Conservation (phyloP, 306 rosid species). For the Casuarina cunninghamiana region DNA sequence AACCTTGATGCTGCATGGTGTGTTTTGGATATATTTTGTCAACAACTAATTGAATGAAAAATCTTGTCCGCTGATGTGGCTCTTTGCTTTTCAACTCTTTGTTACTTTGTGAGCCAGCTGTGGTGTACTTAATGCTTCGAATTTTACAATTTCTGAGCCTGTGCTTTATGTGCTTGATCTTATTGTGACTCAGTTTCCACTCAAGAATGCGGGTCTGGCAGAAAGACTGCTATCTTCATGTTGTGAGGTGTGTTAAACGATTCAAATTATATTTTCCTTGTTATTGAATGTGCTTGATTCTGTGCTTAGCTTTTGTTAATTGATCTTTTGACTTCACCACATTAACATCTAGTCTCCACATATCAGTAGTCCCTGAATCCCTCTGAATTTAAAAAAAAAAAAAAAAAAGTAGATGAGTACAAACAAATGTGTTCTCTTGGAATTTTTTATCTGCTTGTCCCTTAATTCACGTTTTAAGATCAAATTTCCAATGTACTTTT, state of each 20-base stretch:
- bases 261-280: conserved; percentile 1
- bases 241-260: conserved; percentile 55
- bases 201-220: conserved; percentile 60
- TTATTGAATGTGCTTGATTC: background rate
- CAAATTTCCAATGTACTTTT: background rate
- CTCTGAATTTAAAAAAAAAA: background rate
- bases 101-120: conserved; percentile 14
- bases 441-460: background rate
- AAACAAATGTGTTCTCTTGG: background rate
- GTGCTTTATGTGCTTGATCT: conserved; percentile 26
- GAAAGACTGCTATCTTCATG: conserved; percentile 70
- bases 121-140: conserved; percentile 7
- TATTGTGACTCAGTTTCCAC: conserved; percentile 60
- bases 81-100: background rate
- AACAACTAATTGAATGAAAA: background rate
- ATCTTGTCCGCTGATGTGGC: background rate
- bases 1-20: background rate
- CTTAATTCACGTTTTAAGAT: background rate
- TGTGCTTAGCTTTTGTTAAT: background rate
- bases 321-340: background rate
- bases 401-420: background rate
- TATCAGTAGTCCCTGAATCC: background rate
- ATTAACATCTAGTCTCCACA: background rate
- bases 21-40: background rate
- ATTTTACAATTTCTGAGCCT: conserved; percentile 18